These are phyloP conservation scores for Geosmithia putterillii DNA, from an alignment of 2,329 filamentous ascomycete species.

Conservation along the genomic window DNA sequence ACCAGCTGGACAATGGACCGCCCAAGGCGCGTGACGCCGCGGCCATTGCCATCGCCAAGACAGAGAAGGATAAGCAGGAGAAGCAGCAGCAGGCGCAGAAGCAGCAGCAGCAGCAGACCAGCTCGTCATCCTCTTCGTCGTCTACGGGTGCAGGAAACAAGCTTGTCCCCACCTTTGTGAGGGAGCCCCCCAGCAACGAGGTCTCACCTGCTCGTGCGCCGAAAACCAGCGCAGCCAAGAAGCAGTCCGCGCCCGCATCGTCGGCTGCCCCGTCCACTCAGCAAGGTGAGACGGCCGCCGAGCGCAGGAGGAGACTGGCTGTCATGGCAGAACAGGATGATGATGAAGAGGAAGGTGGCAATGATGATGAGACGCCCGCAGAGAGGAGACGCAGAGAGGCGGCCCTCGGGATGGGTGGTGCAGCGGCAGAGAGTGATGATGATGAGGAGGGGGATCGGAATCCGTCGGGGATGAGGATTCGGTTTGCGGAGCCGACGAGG, in stretches of 20 bases:
- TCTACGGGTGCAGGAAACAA: too few relatives aligned
- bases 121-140: too few relatives aligned
- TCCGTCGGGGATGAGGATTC: slow-evolving; percentile 1
- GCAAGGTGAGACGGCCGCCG: slow-evolving; percentile 53
- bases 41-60: not conserved
- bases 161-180: not conserved
- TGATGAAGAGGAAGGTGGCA: slow-evolving; percentile 20
- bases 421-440: slow-evolving; percentile 39
- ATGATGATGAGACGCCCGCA: slow-evolving; percentile 51
- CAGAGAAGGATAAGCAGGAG: slow-evolving; percentile 18
- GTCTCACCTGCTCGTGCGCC: slow-evolving; percentile 2
- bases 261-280: slow-evolving; percentile 10
- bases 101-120: slow-evolving; percentile 23
- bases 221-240: slow-evolving; percentile 3
- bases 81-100: slow-evolving; percentile 35
- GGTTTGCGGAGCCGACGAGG: slow-evolving; percentile 3
- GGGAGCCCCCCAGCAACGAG: not conserved
- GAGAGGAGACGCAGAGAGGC: slow-evolving; percentile 63
- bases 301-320: slow-evolving; percentile 52
- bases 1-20: not conserved
- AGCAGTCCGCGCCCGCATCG: slow-evolving; percentile 6
- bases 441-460: slow-evolving; percentile 16
- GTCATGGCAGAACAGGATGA: slow-evolving; percentile 31
- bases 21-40: not conserved
- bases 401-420: slow-evolving; percentile 51